Base-by-base conservation (phyloP, 495 filamentous ascomycete genomes). In the Aspergillus sclerotiicarbonarius region DNA sequence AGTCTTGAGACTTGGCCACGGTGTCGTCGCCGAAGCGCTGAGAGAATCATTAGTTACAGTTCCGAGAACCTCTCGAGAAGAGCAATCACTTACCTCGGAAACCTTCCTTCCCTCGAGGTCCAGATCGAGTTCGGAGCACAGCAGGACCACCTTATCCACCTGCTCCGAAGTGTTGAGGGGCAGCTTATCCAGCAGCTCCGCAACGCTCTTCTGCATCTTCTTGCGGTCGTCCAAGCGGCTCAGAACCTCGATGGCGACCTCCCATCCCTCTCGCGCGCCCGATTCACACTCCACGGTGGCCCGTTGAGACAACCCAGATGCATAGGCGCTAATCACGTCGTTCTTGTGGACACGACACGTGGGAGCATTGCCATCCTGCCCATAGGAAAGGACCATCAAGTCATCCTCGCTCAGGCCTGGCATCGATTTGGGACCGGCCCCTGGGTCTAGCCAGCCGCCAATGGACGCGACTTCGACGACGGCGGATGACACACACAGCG, bases 21-120 rank as follows among this genome's bases (percentile, higher is more conserved):
- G 92, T 80, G 41, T 80, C 71, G 57, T 94, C 87, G 49, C 90
- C 92, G 65, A 88, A 96, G 51, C 83, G 83, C 91, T 96, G n/a
- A n/a, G n/a, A n/a, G n/a, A n/a, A n/a, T n/a, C n/a, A n/a, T n/a
- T n/a, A n/a, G n/a, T n/a, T n/a, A n/a, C n/a, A n/a, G n/a, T n/a
- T n/a, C n/a, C n/a, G n/a, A n/a, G n/a, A n/a, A n/a, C n/a, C n/a
- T n/a, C n/a, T n/a, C n/a, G 46, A 56, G 39, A 20, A 30, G 44
- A 54, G 25, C 25, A 2, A 25, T 25, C 25, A 76, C 85, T 64
- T 77, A 93, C 91, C 80, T 91, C 88, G 39, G 89, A 87, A 29
- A 89, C 84, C 58, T 82, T 83, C 56, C 86, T 80, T 10, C 88
- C 91, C 68, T 89, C 86, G 9, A 82, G 77, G 18, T 82, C 80